Percentiles rank a stretch among this genome's conserved stretches.
These are phyloP conservation scores for Plectosphaerella cucumerina DNA, from an alignment of 2,329 filamentous ascomycete species.

Conservation along the genomic window DNA sequence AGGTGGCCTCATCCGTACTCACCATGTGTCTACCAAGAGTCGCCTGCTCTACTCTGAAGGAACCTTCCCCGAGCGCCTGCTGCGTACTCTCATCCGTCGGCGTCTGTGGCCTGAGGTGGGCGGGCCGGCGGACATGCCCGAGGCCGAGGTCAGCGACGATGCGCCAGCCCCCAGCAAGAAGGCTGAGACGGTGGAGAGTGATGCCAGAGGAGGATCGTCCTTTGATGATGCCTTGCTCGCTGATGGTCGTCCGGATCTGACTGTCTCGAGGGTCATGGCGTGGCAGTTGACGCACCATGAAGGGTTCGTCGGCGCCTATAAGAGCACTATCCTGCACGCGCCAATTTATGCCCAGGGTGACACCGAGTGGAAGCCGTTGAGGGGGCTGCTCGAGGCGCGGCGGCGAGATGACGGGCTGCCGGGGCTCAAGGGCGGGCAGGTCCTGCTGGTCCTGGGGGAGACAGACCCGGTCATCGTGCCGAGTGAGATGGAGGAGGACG, in stretches of 20 bases:
- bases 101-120: slow-evolving; percentile 35
- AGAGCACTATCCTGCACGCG: slow-evolving; percentile 65
- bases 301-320: slow-evolving; percentile 67
- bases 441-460: slow-evolving; percentile 63
- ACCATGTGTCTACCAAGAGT: slow-evolving; percentile 56
- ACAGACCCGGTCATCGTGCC: slow-evolving; percentile 64
- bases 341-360: slow-evolving; percentile 63
- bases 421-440: slow-evolving; percentile 40
- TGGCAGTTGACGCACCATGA: slow-evolving; percentile 66
- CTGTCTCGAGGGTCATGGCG: slow-evolving; percentile 57
- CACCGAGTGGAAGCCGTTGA: slow-evolving; percentile 56
- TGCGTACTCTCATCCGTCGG: slow-evolving; percentile 47
- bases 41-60: slow-evolving; percentile 59
- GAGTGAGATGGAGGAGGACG: slow-evolving; percentile 61
- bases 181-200: slow-evolving; percentile 24
- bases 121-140: slow-evolving; percentile 28
- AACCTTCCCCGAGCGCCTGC: slow-evolving; percentile 54
- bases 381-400: slow-evolving; percentile 39
- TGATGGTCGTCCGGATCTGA: slow-evolving; percentile 43
- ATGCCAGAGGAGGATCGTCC: slow-evolving; percentile 28
- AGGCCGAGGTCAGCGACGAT: slow-evolving; percentile 31
- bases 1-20: slow-evolving; percentile 60
- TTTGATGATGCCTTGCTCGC: slow-evolving; percentile 50
- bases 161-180: slow-evolving; percentile 28
- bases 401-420: slow-evolving; percentile 27